These are phyloP conservation scores for Carex cristatella DNA, from an alignment of 176 grass and related monocot species.

Conservation along the genomic window DNA sequence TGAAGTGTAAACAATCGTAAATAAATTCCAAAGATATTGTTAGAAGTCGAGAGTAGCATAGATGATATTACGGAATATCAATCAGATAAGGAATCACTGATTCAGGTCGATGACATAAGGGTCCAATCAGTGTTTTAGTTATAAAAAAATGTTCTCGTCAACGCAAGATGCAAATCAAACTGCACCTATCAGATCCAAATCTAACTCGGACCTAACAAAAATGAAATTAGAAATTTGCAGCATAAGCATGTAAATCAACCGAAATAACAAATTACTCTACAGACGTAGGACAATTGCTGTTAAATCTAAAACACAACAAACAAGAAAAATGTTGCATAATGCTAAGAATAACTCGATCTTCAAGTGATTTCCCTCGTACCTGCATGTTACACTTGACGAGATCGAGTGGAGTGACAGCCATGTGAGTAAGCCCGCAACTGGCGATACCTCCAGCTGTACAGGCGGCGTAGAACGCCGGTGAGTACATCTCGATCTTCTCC, in stretches of 20 bases:
- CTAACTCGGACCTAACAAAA: background rate
- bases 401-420: slow-evolving; percentile 91
- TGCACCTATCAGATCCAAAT: background rate
- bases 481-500: slow-evolving; percentile 79
- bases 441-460: slow-evolving; percentile 83
- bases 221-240: background rate
- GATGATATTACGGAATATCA: background rate
- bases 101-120: background rate
- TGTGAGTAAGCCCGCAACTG: slow-evolving; percentile 96
- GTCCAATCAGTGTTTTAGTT: background rate
- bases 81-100: background rate
- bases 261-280: background rate
- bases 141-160: background rate
- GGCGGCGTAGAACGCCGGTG: slow-evolving; percentile 82
- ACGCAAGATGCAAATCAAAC: background rate
- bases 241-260: background rate
- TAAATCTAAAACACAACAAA: background rate
- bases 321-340: background rate
- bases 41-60: background rate
- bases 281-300: background rate
- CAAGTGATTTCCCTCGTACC: slow-evolving; percentile 28
- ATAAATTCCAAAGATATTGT: background rate
- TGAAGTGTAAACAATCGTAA: background rate
- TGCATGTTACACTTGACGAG: slow-evolving; percentile 99
- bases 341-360: background rate